Percentiles rank a stretch among this genome's conserved stretches.
Evolutionary conservation across 2,329 filamentous ascomycete species (phyloP).

Genomic region (Pestalotiopsis sp.): DNA sequence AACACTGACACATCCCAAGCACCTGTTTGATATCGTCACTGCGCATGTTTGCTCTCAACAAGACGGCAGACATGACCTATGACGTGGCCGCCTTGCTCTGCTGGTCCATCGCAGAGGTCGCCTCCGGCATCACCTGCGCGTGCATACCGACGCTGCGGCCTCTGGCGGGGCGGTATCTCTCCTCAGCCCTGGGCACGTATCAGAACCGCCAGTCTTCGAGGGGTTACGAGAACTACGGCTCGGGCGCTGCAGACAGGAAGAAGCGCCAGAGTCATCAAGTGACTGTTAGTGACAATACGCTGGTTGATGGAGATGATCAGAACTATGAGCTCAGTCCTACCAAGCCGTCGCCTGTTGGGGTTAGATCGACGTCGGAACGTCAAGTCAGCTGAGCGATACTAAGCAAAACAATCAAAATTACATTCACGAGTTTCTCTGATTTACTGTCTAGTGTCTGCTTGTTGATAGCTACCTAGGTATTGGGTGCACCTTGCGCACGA

Average conservation of each 20-base stretch:
- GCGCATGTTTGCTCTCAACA: neutral
- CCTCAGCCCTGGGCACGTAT: neutral
- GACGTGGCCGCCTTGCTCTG: neutral
- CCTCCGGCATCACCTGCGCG: neutral
- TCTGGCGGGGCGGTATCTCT: neutral
- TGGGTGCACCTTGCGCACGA: too few relatives aligned
- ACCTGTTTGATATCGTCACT: constrained; percentile 1
- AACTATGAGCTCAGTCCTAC: neutral
- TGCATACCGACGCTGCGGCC: neutral
- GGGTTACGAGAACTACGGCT: neutral
- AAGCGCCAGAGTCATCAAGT: neutral
- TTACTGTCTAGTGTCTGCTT: too few relatives aligned
- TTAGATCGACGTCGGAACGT: neutral
- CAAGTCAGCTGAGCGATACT: too few relatives aligned
- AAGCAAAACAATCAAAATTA: too few relatives aligned
- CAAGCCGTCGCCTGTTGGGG: neutral
- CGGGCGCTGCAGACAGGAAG: neutral
- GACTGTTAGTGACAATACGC: neutral
- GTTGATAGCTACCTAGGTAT: too few relatives aligned
- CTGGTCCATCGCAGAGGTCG: neutral
- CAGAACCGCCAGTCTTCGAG: neutral
- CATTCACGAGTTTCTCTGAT: too few relatives aligned
- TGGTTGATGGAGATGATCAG: neutral
- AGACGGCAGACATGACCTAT: neutral
- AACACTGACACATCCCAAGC: neutral